phyloP scores from a whole-genome alignment of 768 basidiomycete genomes.

The Kwoniella dendrophila region DNA sequence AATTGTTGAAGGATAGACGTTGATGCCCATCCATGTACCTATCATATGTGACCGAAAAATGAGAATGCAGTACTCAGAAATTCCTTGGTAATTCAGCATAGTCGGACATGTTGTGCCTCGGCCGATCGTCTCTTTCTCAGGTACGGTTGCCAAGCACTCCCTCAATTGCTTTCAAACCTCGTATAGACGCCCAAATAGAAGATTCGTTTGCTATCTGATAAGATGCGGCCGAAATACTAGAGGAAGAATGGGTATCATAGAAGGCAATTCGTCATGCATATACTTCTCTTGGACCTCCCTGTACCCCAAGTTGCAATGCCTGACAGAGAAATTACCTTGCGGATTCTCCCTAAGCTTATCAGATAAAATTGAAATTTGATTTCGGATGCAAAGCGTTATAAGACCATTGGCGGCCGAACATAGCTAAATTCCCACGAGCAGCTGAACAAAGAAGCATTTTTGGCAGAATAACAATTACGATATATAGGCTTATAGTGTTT shows the following conservation, averaged over 20 bases:
- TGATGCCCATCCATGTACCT: no score
- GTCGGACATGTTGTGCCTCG: not conserved
- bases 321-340: not conserved
- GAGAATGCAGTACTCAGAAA: not conserved
- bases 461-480: not conserved
- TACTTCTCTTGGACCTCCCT: not conserved
- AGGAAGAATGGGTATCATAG: not conserved
- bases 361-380: not conserved
- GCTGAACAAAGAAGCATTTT: not conserved
- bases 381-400: not conserved
- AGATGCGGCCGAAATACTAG: slow-evolving; percentile 7
- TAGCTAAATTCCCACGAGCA: not conserved
- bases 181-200: not conserved
- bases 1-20: no score
- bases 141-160: not conserved
- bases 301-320: not conserved
- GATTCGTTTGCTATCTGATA: slow-evolving; percentile 1
- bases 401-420: not conserved
- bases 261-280: not conserved
- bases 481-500: not conserved
- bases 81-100: not conserved
- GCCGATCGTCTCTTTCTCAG: not conserved
- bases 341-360: not conserved
- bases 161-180: not conserved
- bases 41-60: no score